Conservation (phyloP, 148 eudicot genomes). For the Linanthus parryae region DNA sequence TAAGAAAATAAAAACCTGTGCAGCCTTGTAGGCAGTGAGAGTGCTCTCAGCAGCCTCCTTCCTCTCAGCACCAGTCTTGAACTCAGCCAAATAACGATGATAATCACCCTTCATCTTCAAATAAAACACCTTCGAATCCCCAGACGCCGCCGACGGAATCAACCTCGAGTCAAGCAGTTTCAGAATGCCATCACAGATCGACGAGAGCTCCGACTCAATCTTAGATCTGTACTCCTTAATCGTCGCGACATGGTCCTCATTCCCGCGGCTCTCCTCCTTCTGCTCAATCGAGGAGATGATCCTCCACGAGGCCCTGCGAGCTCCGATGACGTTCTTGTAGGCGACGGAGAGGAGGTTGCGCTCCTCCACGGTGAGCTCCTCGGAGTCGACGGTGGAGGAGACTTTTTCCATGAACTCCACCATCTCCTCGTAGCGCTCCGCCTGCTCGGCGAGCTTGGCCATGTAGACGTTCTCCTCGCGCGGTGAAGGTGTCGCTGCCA, state of each 20-base stretch:
- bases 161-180: background rate
- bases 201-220: background rate
- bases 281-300: slow-evolving; percentile 70
- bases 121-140: slow-evolving; percentile 9
- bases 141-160: background rate
- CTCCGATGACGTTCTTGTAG: slow-evolving; percentile 78
- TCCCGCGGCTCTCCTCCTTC: slow-evolving; percentile 68
- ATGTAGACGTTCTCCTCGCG: slow-evolving; percentile 64
- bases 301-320: slow-evolving; percentile 66
- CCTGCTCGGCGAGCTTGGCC: slow-evolving; percentile 69
- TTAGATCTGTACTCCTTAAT: background rate
- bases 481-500: slow-evolving; percentile 21
- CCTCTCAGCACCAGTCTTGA: slow-evolving; percentile 8
- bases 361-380: slow-evolving; percentile 66
- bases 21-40: slow-evolving; percentile 9
- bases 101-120: slow-evolving; percentile 8
- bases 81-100: slow-evolving; percentile 4
- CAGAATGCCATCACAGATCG: background rate
- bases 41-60: slow-evolving; percentile 11
- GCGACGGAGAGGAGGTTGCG: slow-evolving; percentile 68
- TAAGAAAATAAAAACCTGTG: slow-evolving; percentile 3
- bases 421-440: slow-evolving; percentile 74
- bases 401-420: slow-evolving; percentile 63
- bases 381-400: slow-evolving; percentile 31
- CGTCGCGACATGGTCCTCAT: slow-evolving; percentile 49